These are phyloP conservation scores for Phytophthora constricta DNA, from an alignment of 352 stramenopile genomes.

Conservation along the genomic window DNA sequence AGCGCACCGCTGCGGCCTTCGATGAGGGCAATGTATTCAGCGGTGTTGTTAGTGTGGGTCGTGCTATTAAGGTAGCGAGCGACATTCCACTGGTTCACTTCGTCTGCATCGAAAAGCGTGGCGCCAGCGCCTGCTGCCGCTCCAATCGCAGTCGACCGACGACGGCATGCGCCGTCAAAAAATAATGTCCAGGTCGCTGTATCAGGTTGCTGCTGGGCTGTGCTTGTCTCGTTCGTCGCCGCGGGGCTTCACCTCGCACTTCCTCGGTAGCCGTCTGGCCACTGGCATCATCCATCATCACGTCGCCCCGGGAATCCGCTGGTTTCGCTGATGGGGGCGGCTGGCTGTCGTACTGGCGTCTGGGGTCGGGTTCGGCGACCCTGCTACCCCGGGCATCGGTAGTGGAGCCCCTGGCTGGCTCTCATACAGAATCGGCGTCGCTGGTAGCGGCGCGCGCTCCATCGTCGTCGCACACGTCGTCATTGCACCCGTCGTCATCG, in stretches of 20 bases:
- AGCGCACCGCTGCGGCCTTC: neutral
- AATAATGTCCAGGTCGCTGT: neutral
- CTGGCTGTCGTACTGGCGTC: too few species aligned
- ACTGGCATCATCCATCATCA: too few species aligned
- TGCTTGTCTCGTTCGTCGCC: neutral
- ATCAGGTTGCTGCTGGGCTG: too few species aligned
- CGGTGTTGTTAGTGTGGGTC: neutral
- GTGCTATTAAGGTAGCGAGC: neutral
- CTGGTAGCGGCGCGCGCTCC: too few species aligned
- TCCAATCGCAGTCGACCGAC: neutral
- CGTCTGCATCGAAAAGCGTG: neutral
- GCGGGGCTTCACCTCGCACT: too few species aligned
- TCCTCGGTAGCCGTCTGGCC: too few species aligned
- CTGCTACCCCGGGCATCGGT: neutral
- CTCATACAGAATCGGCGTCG: too few species aligned
- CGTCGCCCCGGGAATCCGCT: too few species aligned
- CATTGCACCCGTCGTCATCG: neutral
- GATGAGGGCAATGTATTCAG: neutral
- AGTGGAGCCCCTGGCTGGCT: too few species aligned
- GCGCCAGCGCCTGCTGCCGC: neutral
- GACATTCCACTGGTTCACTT: neutral
- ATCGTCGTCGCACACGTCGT: too few species aligned
- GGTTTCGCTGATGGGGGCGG: too few species aligned
- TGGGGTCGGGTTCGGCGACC: neutral
- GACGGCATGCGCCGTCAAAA: conserved; percentile 5